Conservation (phyloP, 2,329 filamentous ascomycete genomes). For the Cytospora piceicola region DNA sequence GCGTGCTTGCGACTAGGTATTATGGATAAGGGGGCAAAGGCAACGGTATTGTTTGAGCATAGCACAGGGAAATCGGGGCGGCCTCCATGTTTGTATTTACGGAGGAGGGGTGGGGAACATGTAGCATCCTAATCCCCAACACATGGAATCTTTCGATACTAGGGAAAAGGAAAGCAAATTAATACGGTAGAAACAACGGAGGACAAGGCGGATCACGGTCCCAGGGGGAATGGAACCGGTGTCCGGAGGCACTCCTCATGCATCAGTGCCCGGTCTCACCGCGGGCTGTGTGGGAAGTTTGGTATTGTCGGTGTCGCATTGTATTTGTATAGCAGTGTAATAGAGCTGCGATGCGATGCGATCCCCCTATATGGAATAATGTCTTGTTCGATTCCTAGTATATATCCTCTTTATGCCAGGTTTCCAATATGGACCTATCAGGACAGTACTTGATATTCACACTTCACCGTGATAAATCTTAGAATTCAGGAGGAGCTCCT, state of each 20-base stretch:
- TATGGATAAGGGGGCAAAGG: not conserved
- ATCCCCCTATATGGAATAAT: not conserved
- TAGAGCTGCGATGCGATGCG: conserved; percentile 1
- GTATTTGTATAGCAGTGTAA: not conserved
- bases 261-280: not conserved
- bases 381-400: not conserved
- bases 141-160: not conserved
- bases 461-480: too few relatives aligned
- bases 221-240: not conserved
- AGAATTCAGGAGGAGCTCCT: too few relatives aligned
- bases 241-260: not conserved
- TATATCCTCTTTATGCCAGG: not conserved
- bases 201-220: not conserved
- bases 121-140: not conserved
- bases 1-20: not conserved
- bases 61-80: not conserved
- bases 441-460: too few relatives aligned
- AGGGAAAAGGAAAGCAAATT: not conserved
- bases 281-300: not conserved
- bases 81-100: not conserved
- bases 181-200: too few relatives aligned
- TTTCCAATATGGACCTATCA: too few relatives aligned
- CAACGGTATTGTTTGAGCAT: not conserved
- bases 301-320: not conserved
- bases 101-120: not conserved